These are phyloP conservation scores for Zarea fungicola DNA, from an alignment of 2,329 filamentous ascomycete genomes.

Conservation along the genomic window DNA sequence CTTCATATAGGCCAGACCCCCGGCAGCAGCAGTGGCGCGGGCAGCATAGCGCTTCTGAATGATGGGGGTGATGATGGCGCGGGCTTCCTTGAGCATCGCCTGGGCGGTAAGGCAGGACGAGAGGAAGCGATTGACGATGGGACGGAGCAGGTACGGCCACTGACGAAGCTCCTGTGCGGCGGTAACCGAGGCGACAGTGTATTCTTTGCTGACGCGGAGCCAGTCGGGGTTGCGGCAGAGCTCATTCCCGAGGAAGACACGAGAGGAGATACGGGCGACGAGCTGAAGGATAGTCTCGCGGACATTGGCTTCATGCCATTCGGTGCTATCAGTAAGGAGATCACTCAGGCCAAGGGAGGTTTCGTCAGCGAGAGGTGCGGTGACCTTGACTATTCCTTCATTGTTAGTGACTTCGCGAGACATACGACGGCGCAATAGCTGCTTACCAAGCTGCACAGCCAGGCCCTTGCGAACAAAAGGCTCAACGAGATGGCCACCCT, in stretches of 20 bases:
- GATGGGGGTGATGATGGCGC: conserved; percentile 27
- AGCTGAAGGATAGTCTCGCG: conserved; percentile 13
- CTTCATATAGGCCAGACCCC: conserved; percentile 34
- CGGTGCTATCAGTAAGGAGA: conserved; percentile 9
- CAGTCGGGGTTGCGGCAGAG: conserved; percentile 39
- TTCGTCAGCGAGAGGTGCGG: conserved; percentile 11
- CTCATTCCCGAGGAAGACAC: conserved; percentile 35
- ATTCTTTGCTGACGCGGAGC: conserved; percentile 38
- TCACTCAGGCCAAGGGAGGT: conserved; percentile 9
- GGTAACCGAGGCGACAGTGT: conserved; percentile 37
- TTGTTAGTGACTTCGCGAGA: background rate
- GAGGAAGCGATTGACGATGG: conserved; percentile 40
- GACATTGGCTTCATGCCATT: conserved; percentile 15
- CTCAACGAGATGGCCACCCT: conserved; percentile 12
- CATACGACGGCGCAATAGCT: background rate
- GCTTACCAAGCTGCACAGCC: conserved; percentile 17
- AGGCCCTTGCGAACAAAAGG: conserved; percentile 17
- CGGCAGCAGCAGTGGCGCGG: conserved; percentile 22
- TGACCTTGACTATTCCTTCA: conserved; percentile 7
- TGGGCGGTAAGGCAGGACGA: conserved; percentile 31
- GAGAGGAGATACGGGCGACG: conserved; percentile 21
- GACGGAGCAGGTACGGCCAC: conserved; percentile 39
- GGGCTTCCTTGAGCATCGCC: conserved; percentile 6
- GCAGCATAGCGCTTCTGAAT: conserved; percentile 41
- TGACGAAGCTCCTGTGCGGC: conserved; percentile 26